Evolutionary conservation across 2,329 filamentous ascomycete species (phyloP).

Genomic region (Tolypocladium amazonense): DNA sequence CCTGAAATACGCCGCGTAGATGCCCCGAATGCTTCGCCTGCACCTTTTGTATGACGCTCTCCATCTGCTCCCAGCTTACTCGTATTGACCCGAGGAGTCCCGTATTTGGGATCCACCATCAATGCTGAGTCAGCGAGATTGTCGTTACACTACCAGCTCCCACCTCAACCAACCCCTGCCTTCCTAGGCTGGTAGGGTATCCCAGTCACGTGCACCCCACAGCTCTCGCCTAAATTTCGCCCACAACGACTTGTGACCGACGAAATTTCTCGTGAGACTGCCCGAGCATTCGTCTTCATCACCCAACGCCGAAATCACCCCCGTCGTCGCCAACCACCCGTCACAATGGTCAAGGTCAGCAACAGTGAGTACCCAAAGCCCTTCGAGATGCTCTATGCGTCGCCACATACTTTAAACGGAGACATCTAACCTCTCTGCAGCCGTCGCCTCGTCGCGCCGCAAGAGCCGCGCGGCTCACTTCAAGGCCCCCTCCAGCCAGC

Average conservation of each 20-base stretch:
- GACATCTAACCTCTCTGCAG: constrained; percentile 26
- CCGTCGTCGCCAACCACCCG: constrained; percentile 16
- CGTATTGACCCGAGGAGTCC: neutral
- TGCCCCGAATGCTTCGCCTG: neutral
- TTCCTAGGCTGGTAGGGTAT: constrained; percentile 1
- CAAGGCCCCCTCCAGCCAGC: constrained; percentile 84
- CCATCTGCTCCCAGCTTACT: neutral
- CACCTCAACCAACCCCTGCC: too few species aligned
- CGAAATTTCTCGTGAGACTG: constrained; percentile 4
- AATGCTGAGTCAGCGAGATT: neutral
- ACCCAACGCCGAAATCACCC: constrained; percentile 19
- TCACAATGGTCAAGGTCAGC: constrained; percentile 65
- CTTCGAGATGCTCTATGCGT: neutral
- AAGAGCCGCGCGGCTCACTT: constrained; percentile 99
- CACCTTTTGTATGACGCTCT: neutral
- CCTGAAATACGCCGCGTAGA: too few species aligned
- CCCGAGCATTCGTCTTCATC: constrained; percentile 8
- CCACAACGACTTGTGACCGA: constrained; percentile 14
- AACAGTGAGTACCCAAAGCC: constrained; percentile 31
- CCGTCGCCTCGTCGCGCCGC: constrained; percentile 70
- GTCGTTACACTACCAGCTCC: too few species aligned
- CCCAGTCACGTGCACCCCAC: constrained; percentile 20
- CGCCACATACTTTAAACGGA: too few species aligned
- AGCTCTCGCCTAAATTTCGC: constrained; percentile 16
- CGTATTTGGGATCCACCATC: neutral